Percentiles rank a stretch among this genome's conserved stretches.
phyloP scores from a whole-genome alignment of 345 rosid species.

The Passiflora organensis region DNA sequence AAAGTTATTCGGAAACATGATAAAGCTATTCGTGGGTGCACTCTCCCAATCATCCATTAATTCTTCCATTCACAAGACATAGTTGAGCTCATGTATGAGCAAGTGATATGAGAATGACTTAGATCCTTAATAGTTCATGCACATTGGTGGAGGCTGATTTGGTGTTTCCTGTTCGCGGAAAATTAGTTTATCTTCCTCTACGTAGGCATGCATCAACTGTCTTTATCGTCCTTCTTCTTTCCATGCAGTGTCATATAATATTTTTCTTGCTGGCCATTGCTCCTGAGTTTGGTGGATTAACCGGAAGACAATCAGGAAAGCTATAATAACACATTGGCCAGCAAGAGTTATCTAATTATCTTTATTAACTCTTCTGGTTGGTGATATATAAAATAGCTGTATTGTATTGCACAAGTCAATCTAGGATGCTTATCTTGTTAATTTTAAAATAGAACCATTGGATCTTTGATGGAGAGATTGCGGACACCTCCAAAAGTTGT shows the following conservation, averaged over 20 bases:
- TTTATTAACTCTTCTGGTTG: no score
- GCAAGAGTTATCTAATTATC: no score
- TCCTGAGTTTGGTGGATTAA: neutral
- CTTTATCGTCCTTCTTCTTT: neutral
- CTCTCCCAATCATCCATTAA: no score
- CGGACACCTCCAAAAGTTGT: neutral
- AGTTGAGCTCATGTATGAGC: no score
- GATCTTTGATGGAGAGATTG: neutral
- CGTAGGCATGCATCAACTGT: neutral
- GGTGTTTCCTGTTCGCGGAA: neutral
- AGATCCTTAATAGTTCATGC: neutral
- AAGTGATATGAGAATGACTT: no score
- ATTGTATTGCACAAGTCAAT: no score
- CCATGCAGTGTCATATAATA: neutral
- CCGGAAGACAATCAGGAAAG: neutral
- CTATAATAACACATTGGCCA: neutral
- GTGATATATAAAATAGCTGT: no score
- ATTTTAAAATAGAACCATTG: neutral
- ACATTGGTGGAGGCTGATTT: neutral
- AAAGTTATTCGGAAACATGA: no score
- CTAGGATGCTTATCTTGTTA: no score
- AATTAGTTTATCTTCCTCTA: neutral
- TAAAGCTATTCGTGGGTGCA: no score
- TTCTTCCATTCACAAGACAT: no score
- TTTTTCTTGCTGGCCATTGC: neutral